Evolutionary conservation across 352 stramenopile species (phyloP).

Genomic region (Phytophthora fragariae): DNA sequence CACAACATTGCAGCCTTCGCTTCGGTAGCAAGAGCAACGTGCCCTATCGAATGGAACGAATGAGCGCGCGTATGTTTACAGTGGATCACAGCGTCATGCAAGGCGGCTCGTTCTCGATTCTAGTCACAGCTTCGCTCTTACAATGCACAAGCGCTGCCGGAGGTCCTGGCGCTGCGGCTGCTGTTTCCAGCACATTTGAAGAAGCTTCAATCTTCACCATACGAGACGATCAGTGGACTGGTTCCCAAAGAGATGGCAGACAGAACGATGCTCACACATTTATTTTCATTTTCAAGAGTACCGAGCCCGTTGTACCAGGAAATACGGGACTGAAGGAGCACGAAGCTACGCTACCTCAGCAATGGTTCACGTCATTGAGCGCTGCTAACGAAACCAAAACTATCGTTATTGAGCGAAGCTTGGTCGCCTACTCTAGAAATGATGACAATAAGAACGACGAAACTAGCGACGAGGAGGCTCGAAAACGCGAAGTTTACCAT

Average conservation of each 20-base stretch:
- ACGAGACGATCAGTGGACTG: slow-evolving; percentile 17
- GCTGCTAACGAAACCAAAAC: slow-evolving; percentile 52
- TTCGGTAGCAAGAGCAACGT: slow-evolving; percentile 37
- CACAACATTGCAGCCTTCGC: slow-evolving; percentile 38
- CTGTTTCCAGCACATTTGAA: slow-evolving; percentile 29
- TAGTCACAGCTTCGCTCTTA: slow-evolving; percentile 50
- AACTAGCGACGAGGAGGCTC: background rate
- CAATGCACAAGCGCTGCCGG: slow-evolving; percentile 48
- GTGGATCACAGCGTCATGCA: slow-evolving; percentile 34
- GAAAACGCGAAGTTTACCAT: slow-evolving; percentile 13
- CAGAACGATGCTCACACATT: slow-evolving; percentile 43
- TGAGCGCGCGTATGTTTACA: slow-evolving; percentile 48
- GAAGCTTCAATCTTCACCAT: slow-evolving; percentile 28
- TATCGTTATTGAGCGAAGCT: slow-evolving; percentile 34
- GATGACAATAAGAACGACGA: background rate
- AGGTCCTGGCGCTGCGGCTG: slow-evolving; percentile 39
- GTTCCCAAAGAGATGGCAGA: background rate
- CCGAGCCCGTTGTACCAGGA: background rate
- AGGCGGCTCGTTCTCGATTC: slow-evolving; percentile 42
- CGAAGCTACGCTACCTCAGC: slow-evolving; percentile 35
- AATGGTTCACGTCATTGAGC: slow-evolving; percentile 60
- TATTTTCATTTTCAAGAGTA: slow-evolving; percentile 53
- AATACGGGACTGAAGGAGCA: slow-evolving; percentile 19
- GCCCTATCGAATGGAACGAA: slow-evolving; percentile 50
- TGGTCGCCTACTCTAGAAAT: background rate